Conservation (phyloP, 306 rosid genomes). For the Casuarina glauca region DNA sequence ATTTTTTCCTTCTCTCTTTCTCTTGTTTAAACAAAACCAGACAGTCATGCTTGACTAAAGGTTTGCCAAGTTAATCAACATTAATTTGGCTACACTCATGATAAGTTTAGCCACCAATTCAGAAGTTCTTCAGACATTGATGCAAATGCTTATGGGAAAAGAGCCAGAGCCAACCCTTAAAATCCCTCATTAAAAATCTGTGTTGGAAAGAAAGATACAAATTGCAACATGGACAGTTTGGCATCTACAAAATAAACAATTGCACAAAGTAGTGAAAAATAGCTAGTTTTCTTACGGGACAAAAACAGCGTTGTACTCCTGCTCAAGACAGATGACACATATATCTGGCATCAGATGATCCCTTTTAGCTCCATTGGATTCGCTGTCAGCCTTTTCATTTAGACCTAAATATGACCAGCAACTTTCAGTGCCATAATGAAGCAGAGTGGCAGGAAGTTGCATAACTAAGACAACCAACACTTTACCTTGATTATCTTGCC, state of each 20-base stretch:
- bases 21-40: background rate
- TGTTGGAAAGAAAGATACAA: background rate
- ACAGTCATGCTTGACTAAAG: background rate
- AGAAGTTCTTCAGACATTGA: background rate
- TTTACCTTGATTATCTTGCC: slow-evolving; percentile 72
- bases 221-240: background rate
- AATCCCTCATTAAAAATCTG: background rate
- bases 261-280: slow-evolving; percentile 11
- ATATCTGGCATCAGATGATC: slow-evolving; percentile 79
- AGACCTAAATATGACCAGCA: slow-evolving; percentile 42
- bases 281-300: slow-evolving; percentile 78
- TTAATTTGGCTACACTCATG: background rate
- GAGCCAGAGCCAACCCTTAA: too few relatives aligned
- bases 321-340: slow-evolving; percentile 98
- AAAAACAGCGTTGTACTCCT: slow-evolving; percentile 88
- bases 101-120: background rate
- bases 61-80: background rate
- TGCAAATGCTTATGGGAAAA: background rate
- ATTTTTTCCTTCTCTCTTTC: too few relatives aligned
- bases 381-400: slow-evolving; percentile 47
- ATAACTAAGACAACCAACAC: slow-evolving; percentile 10
- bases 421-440: slow-evolving; percentile 16
- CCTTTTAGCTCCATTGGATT: slow-evolving; percentile 56
- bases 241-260: slow-evolving; percentile 4
- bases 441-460: slow-evolving; percentile 15